Base-by-base conservation (phyloP, 352 stramenopile species). In the Elongisporangium anandrum region DNA sequence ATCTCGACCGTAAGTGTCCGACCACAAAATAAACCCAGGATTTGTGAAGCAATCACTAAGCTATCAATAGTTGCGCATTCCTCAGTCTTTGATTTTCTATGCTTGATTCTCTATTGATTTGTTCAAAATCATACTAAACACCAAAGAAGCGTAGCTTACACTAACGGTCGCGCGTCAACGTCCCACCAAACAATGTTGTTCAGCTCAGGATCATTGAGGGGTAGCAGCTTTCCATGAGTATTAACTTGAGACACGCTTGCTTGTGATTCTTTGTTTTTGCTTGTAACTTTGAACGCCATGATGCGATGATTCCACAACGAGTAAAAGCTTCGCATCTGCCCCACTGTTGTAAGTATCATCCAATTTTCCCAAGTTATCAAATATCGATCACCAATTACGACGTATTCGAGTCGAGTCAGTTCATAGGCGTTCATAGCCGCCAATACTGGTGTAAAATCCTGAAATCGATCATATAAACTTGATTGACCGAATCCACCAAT, bases 291-390 rank as follows among this genome's bases (percentile, higher is more conserved):
- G 29, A 41, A 66, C 4, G 61, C 54, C 10, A 55, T 19, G 4
- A 66, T 41, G 4, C 60, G 48, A 23, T 62, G 52, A 38, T 66
- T 66, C 60, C 60, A 66, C n/a, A 59, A 48, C 17, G 57, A 16
- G 10, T 66, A 48, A 13, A 50, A 12, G 13, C 17, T 61, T 22
- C 51, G 24, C 22, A 62, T 20, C 9, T 49, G 60, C 15, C 22
- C 15, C 10, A 61, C 4, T 15, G 52, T 50, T 0, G 53, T 61
- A 4, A 65, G 24, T 20, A 56, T 12, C 9, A 57, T 48, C 61
- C 61, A 66, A 23, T 66, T 56, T 3, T 41, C 51, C 21, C 56
- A 63, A 6, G 57, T 26, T 12, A 66, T 57, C 22, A 63, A 20
- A 16, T 51, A 59, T 16, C 58, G 24, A 21, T 49, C 19, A 9